A percentile compares a stretch with the other conserved stretches of the same genome.
These are phyloP conservation scores for Boletellus ananiceps DNA, from an alignment of 768 basidiomycete genomes.

Conservation along the genomic window DNA sequence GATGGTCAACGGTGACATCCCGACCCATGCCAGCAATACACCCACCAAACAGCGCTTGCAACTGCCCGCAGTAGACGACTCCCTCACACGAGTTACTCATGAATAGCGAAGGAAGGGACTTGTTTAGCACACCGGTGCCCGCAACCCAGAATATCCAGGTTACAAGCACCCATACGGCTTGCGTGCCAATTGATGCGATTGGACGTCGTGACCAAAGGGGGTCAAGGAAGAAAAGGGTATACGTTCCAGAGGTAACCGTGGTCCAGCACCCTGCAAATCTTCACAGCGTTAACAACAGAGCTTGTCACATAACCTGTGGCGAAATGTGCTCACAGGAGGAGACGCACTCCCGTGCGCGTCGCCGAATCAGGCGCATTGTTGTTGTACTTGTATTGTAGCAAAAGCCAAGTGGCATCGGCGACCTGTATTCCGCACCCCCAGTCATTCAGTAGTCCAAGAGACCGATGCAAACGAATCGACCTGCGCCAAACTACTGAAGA, in stretches of 20 bases:
- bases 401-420: constrained; percentile 54
- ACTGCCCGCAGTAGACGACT: constrained; percentile 51
- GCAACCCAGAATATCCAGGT: constrained; percentile 62
- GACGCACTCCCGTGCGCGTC: constrained; percentile 40
- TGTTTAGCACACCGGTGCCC: constrained; percentile 49
- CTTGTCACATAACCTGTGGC: neutral
- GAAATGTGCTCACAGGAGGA: constrained; percentile 43
- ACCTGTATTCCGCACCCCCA: constrained; percentile 31
- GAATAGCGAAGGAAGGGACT: constrained; percentile 43
- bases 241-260: constrained; percentile 45
- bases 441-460: constrained; percentile 2
- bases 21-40: neutral
- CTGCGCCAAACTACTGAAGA: constrained; percentile 45
- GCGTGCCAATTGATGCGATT: constrained; percentile 53
- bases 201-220: constrained; percentile 52
- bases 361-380: constrained; percentile 46
- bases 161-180: constrained; percentile 52
- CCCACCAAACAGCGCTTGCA: constrained; percentile 50
- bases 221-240: constrained; percentile 57
- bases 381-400: constrained; percentile 52
- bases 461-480: constrained; percentile 23
- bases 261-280: constrained; percentile 65
- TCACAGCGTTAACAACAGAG: constrained; percentile 4
- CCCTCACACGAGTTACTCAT: constrained; percentile 37
- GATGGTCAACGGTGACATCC: constrained; percentile 4